Base-by-base conservation (phyloP, 1,139 yeast species). In the Groenewaldozyma sp. region DNA sequence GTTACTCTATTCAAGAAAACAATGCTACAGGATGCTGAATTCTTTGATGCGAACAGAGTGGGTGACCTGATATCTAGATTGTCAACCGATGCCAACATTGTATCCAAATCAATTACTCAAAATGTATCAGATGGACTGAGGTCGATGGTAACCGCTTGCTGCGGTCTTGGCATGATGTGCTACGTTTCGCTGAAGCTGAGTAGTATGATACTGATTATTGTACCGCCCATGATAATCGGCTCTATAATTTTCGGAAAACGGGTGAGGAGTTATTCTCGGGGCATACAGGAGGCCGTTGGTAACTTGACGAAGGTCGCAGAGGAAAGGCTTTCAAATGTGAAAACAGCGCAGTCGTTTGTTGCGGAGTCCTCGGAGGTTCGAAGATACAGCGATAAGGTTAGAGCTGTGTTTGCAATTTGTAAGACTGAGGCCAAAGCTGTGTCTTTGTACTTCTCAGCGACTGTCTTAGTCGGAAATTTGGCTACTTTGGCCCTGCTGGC, bases 1-100 rank as follows among this genome's bases (percentile, higher is more conserved):
- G 71, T 94, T 2, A 69, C 76, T 37, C 73, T 88, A 32, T 84
- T 86, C 63, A 76, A 76, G 59, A 78, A 76, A 47, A 79, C 91
- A 3, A 67, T 88, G 46, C 73, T 79, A 20, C 95, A 87, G 55
- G 97, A 91, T 60, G 82, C 94, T 41, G 91, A 83, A 58, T 91
- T 91, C 57, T 91, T 83, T 56, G 97, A 91, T 56, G 78, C 82
- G 16, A 88, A 93, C 45, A 80, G 91, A 55, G 94, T 88, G 1
- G 98, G 97, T 32, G 98, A 91, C 58, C 68, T 91, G 55, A 86
- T 91, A 36, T 84, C 95, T 4, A 68, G 97, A 45, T 65, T 91
- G 29, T 78, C 94, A 19, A 78, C 84, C 33, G 98, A 91, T 58
- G 88, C 96, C 1, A 88, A 82, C 55, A 81, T 91, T 34, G 95